Percentiles rank a stretch among this genome's conserved stretches.
Evolutionary conservation across 2,329 filamentous ascomycete genomes (phyloP).

Genomic region (Leptodontidium sp.): DNA sequence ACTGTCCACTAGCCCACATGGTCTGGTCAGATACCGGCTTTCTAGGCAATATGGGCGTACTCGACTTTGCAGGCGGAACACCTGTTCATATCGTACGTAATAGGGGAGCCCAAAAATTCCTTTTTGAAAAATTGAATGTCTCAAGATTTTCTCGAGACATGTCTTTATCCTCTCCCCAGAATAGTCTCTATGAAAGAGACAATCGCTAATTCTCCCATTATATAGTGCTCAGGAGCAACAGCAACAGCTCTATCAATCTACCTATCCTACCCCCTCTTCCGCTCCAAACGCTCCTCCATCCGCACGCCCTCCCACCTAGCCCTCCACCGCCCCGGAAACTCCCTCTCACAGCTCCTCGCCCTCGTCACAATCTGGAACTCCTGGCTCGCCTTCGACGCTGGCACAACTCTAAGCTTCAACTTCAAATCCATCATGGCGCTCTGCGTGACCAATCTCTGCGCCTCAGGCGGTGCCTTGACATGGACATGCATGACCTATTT

Average conservation of each 20-base stretch:
- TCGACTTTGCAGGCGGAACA: constrained; percentile 79
- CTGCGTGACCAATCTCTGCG: constrained; percentile 87
- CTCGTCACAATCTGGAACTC: constrained; percentile 88
- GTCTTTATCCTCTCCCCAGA: no score
- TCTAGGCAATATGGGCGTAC: constrained; percentile 71
- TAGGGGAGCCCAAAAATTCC: no score
- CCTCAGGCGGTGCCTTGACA: constrained; percentile 57
- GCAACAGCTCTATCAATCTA: constrained; percentile 78
- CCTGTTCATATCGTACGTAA: constrained; percentile 69
- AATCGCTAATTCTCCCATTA: no score
- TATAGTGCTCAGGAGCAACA: constrained; percentile 67
- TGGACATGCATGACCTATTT: constrained; percentile 62
- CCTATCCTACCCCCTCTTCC: constrained; percentile 72
- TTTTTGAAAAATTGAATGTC: no score
- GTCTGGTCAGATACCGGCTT: constrained; percentile 80
- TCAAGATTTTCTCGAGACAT: no score
- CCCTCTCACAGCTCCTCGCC: constrained; percentile 76
- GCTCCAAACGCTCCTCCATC: constrained; percentile 61
- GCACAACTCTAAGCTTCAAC: constrained; percentile 81
- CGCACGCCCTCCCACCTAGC: constrained; percentile 54
- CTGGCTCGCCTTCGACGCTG: constrained; percentile 97
- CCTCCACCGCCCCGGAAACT: constrained; percentile 76
- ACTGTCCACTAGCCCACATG: constrained; percentile 79
- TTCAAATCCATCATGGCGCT: constrained; percentile 89
- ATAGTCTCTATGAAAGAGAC: no score